These are phyloP conservation scores for Globisporangium cylindrosporum DNA, from an alignment of 352 stramenopile species.

Conservation along the genomic window DNA sequence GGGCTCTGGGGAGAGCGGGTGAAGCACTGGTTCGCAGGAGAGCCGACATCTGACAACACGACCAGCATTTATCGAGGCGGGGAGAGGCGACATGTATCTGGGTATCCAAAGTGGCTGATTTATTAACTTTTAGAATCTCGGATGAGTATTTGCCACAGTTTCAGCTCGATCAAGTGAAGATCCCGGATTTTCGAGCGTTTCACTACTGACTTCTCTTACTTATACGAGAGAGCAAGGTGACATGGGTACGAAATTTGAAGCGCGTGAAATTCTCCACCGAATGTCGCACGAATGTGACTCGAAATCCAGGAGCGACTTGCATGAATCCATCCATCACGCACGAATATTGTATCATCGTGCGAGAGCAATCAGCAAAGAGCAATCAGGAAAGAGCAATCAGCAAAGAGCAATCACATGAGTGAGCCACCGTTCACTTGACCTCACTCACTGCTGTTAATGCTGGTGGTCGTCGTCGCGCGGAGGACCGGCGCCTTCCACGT, in stretches of 20 bases:
- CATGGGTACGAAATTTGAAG: conserved; percentile 9
- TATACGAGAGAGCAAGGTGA: not conserved
- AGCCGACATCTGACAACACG: not conserved
- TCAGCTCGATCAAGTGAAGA: not conserved
- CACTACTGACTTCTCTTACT: conserved; percentile 2
- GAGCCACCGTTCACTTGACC: not conserved
- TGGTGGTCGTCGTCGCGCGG: conserved; percentile 3
- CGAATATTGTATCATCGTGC: not conserved
- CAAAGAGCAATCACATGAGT: not conserved
- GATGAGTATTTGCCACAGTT: conserved; percentile 1
- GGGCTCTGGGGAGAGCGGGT: not conserved
- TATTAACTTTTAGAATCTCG: not conserved
- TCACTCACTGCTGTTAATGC: not conserved
- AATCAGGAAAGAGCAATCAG: not conserved
- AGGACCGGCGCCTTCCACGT: conserved; percentile 55
- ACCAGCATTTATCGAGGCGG: not conserved
- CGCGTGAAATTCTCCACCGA: not conserved
- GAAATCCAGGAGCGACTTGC: not conserved
- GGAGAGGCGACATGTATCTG: not conserved
- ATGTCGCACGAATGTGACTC: conserved; percentile 8
- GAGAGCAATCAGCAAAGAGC: not conserved
- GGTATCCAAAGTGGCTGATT: not conserved
- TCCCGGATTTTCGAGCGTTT: not conserved
- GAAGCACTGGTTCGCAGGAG: not conserved
- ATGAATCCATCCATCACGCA: not conserved